phyloP scores from a whole-genome alignment of 2,329 filamentous ascomycete genomes.

The Gnomoniopsis sp. region DNA sequence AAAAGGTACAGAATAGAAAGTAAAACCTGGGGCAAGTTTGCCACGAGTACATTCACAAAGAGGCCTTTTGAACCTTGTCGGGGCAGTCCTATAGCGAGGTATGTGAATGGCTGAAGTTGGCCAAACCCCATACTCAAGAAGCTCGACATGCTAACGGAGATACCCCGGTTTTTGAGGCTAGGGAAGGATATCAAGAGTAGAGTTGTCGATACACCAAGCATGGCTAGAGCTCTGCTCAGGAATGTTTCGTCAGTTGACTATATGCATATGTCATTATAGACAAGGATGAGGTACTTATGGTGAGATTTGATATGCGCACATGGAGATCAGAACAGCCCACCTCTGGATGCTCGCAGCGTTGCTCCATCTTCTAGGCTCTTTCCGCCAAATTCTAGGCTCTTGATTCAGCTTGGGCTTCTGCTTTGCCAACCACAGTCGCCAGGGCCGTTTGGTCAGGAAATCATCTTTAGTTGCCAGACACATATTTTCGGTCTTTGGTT shows the following conservation, averaged over 20 bases:
- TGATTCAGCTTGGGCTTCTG: constrained; percentile 14
- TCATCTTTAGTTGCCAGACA: background rate
- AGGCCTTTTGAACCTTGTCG: constrained; percentile 26
- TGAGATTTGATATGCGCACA: too few species aligned
- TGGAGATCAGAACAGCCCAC: background rate
- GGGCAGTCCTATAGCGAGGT: constrained; percentile 25
- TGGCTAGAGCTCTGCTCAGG: background rate
- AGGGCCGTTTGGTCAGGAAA: background rate
- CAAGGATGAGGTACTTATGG: too few species aligned
- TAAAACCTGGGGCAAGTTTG: constrained; percentile 44
- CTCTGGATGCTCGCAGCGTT: background rate
- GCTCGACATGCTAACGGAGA: constrained; percentile 19
- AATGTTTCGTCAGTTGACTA: background rate
- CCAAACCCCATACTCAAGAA: constrained; percentile 30
- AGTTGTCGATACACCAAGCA: background rate
- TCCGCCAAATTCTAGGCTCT: background rate
- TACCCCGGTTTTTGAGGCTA: constrained; percentile 18
- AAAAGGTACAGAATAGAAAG: constrained; percentile 43
- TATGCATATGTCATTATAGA: background rate
- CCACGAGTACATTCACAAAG: constrained; percentile 32
- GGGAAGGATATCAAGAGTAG: constrained; percentile 16
- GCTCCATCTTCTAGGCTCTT: background rate
- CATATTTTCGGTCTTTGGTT: background rate
- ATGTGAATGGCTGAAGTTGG: constrained; percentile 25
- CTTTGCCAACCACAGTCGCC: background rate